phyloP scores from a whole-genome alignment of 139 green algal species.

The Desmodesmus armatus region DNA sequence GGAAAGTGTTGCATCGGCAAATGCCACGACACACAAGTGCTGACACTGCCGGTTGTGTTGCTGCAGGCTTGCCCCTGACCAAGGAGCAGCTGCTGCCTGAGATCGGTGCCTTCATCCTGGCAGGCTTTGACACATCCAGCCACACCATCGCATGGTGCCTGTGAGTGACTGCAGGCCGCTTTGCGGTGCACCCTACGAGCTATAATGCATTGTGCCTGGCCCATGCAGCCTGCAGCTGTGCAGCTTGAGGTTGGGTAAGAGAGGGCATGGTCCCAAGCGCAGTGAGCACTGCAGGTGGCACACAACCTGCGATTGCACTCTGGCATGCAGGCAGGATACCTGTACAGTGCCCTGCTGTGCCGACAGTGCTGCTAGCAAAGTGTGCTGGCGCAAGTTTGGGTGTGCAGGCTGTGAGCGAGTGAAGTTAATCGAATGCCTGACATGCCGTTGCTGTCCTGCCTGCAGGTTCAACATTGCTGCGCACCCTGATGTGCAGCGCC shows the following conservation, averaged over 20 bases:
- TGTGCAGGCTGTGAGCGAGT: neutral
- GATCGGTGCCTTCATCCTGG: slow-evolving; percentile 68
- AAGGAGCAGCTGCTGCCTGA: slow-evolving; percentile 54
- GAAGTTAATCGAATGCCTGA: neutral
- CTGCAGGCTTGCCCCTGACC: slow-evolving; percentile 49
- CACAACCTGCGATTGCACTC: neutral
- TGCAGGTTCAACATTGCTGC: slow-evolving; percentile 54
- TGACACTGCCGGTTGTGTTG: neutral
- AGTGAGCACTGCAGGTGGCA: too few species aligned
- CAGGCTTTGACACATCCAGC: slow-evolving; percentile 62
- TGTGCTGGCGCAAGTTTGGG: too few species aligned
- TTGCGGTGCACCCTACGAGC: neutral
- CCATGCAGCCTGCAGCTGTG: too few species aligned
- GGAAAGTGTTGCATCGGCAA: too few species aligned
- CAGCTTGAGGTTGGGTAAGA: too few species aligned
- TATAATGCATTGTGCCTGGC: too few species aligned
- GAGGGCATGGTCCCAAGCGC: too few species aligned
- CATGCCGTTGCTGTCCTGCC: slow-evolving; percentile 18
- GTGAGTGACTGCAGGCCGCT: slow-evolving; percentile 15
- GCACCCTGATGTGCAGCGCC: slow-evolving; percentile 51
- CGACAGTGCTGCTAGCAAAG: neutral
- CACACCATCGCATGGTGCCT: slow-evolving; percentile 65
- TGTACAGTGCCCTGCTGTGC: too few species aligned
- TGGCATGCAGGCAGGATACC: too few species aligned
- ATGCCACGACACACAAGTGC: too few species aligned